phyloP scores from a whole-genome alignment of 2,329 filamentous ascomycete species.

The Diplodia intermedia region DNA sequence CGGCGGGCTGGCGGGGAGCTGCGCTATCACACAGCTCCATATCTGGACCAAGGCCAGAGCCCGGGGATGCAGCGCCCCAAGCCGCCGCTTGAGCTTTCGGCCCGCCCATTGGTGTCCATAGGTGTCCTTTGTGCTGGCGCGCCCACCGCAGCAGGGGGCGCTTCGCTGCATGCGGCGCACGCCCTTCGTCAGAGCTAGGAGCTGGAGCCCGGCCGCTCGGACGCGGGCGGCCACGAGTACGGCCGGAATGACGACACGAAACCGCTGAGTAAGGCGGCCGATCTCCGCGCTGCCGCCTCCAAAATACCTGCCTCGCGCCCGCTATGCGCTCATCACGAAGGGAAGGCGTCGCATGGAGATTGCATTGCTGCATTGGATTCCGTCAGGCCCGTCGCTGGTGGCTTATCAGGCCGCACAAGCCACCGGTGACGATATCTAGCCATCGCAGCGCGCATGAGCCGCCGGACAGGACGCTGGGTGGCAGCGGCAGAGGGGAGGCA shows the following conservation, averaged over 20 bases:
- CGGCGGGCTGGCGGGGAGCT: slow-evolving; percentile 23
- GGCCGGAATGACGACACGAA: slow-evolving; percentile 17
- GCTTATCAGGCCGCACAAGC: slow-evolving; percentile 2
- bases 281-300: background rate
- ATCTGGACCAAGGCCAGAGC: slow-evolving; percentile 16
- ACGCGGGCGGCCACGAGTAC: slow-evolving; percentile 20
- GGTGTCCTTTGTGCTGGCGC: slow-evolving; percentile 27
- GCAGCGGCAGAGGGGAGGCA: slow-evolving; percentile 5
- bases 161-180: slow-evolving; percentile 23
- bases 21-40: slow-evolving; percentile 26
- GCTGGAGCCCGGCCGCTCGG: slow-evolving; percentile 17
- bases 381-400: background rate
- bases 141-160: slow-evolving; percentile 27
- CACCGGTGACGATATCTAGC: background rate
- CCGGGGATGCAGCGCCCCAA: slow-evolving; percentile 28
- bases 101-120: slow-evolving; percentile 29
- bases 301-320: background rate
- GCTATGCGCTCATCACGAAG: background rate
- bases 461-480: slow-evolving; percentile 7
- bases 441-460: background rate
- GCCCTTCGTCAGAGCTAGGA: slow-evolving; percentile 22
- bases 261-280: slow-evolving; percentile 14
- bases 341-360: background rate
- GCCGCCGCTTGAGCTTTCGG: slow-evolving; percentile 25
- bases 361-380: background rate